These are phyloP conservation scores for Phytophthora podocarpi DNA, from an alignment of 352 stramenopile species.

Conservation along the genomic window DNA sequence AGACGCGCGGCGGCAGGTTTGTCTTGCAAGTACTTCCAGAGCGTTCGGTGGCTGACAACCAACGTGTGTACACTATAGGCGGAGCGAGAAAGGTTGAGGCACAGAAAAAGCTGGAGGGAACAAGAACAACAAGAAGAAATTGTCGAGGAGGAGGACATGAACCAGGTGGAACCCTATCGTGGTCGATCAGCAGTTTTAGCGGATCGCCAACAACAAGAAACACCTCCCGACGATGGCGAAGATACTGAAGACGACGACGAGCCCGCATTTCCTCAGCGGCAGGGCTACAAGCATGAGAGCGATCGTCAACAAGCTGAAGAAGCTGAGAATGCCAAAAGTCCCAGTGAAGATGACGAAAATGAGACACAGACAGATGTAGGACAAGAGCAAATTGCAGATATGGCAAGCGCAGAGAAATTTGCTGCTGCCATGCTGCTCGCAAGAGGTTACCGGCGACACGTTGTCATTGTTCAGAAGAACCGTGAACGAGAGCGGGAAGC, in stretches of 20 bases:
- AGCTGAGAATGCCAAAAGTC: not conserved
- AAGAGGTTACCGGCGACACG: slow-evolving; percentile 30
- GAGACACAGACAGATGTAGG: not conserved
- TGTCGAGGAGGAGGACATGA: slow-evolving; percentile 13
- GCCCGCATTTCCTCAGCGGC: slow-evolving; percentile 35
- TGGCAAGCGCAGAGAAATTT: slow-evolving; percentile 10
- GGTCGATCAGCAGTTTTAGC: too few relatives aligned
- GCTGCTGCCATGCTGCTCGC: slow-evolving; percentile 40
- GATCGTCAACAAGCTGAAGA: slow-evolving; percentile 26
- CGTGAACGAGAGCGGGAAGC: slow-evolving; percentile 3
- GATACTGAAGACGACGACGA: slow-evolving; percentile 38
- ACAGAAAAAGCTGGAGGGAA: slow-evolving; percentile 21
- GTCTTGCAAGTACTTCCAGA: not conserved
- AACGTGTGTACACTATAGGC: slow-evolving; percentile 23
- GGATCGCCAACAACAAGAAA: not conserved
- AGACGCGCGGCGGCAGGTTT: slow-evolving; percentile 44
- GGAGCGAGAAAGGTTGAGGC: slow-evolving; percentile 20
- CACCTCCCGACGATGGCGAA: slow-evolving; percentile 6
- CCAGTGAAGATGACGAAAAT: slow-evolving; percentile 5
- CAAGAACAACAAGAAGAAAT: slow-evolving; percentile 5
- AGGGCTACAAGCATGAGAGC: slow-evolving; percentile 27
- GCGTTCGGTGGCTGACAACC: not conserved
- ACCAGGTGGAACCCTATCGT: not conserved
- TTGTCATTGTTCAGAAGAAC: not conserved
- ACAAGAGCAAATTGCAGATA: not conserved